These are phyloP conservation scores for Dryas octopetala DNA, from an alignment of 306 rosid species.

Conservation along the genomic window DNA sequence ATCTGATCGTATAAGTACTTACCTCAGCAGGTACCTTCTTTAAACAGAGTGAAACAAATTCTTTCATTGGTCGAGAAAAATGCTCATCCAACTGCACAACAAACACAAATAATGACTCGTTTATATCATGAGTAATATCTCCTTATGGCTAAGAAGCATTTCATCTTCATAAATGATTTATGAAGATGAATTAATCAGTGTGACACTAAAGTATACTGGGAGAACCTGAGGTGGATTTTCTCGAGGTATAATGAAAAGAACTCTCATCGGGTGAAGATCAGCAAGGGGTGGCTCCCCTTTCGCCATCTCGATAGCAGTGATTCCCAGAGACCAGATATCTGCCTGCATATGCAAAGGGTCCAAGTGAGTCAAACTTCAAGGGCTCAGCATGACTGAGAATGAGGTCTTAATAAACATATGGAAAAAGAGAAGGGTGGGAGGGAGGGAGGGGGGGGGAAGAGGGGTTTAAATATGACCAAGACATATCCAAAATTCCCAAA, in stretches of 20 bases:
- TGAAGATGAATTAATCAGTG: neutral
- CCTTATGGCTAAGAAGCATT: conserved; percentile 15
- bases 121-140: conserved; percentile 14
- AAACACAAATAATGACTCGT: conserved; percentile 29
- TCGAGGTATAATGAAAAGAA: conserved; percentile 95
- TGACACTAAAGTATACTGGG: conserved; percentile 2
- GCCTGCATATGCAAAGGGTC: conserved; percentile 65
- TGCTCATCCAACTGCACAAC: conserved; percentile 92
- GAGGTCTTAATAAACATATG: neutral
- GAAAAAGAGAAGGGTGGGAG: no score
- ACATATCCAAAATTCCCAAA: neutral
- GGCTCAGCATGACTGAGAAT: conserved; percentile 19
- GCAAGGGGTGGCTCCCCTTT: conserved; percentile 99
- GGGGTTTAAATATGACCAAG: no score
- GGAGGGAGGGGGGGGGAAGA: neutral
- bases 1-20: conserved; percentile 31
- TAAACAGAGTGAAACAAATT: conserved; percentile 85
- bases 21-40: conserved; percentile 97
- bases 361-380: conserved; percentile 25
- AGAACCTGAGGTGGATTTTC: conserved; percentile 98
- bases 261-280: conserved; percentile 99
- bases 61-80: conserved; percentile 94
- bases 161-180: conserved; percentile 16
- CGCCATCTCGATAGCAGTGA: conserved; percentile 98
- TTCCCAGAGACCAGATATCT: conserved; percentile 98